Evolutionary conservation across 2,329 filamentous ascomycete species (phyloP).

Genomic region (Ophiocordyceps australis): DNA sequence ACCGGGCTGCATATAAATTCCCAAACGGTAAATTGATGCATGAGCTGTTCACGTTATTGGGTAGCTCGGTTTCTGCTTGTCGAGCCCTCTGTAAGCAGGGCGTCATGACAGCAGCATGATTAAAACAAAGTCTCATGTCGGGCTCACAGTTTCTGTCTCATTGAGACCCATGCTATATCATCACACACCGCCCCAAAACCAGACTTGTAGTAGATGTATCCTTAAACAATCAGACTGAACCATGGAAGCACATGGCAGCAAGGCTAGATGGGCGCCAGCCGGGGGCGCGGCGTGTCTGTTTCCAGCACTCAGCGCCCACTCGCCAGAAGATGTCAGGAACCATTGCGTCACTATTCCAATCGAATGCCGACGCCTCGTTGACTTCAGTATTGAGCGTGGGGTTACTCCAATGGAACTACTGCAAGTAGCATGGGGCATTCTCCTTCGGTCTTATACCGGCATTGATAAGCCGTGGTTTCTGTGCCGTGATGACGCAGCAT

Average conservation of each 20-base stretch:
- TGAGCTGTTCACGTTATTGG: too few species aligned
- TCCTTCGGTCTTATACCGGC: constrained; percentile 1
- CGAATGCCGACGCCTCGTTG: background rate
- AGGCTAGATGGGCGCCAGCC: background rate
- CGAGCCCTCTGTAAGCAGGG: too few species aligned
- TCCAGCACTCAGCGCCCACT: background rate
- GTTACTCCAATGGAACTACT: background rate
- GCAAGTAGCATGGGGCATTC: constrained; percentile 1
- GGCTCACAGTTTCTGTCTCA: too few species aligned
- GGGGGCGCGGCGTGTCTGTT: constrained; percentile 1
- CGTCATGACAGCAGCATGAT: too few species aligned
- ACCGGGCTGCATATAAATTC: too few species aligned
- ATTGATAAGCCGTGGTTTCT: constrained; percentile 1
- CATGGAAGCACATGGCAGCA: background rate
- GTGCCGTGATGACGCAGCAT: background rate
- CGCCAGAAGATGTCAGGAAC: background rate
- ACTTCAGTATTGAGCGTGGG: background rate
- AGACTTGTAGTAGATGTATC: too few species aligned
- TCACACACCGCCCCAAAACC: too few species aligned
- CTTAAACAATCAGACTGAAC: too few species aligned
- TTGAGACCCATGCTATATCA: too few species aligned
- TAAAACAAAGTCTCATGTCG: too few species aligned
- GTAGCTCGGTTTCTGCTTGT: too few species aligned
- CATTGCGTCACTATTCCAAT: background rate
- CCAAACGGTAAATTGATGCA: too few species aligned